phyloP scores from a whole-genome alignment of 192 early-diverging fungal species.

The Backusella sp. region DNA sequence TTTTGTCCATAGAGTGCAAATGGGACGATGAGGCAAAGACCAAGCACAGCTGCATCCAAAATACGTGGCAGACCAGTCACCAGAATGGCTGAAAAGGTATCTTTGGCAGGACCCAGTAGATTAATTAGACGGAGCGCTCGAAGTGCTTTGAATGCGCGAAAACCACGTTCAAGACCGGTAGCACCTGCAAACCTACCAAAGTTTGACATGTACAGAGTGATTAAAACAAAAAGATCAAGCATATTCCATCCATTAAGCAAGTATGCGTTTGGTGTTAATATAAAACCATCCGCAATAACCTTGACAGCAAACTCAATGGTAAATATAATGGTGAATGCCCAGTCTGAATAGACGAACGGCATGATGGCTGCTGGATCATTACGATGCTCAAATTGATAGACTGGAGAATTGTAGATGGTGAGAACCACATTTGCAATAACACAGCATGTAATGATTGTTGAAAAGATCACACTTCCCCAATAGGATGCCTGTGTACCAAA shows the following conservation, averaged over 20 bases:
- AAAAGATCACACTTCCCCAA: constrained; percentile 44
- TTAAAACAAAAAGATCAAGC: constrained; percentile 59
- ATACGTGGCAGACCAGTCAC: constrained; percentile 57
- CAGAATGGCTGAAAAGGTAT: constrained; percentile 54
- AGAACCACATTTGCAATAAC: constrained; percentile 50
- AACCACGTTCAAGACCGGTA: constrained; percentile 42
- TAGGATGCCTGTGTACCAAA: constrained; percentile 42
- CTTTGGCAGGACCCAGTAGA: constrained; percentile 46
- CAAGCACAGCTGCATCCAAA: constrained; percentile 48
- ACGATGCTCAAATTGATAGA: constrained; percentile 45
- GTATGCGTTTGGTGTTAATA: constrained; percentile 61
- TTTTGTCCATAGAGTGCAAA: constrained; percentile 51
- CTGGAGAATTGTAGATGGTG: constrained; percentile 43
- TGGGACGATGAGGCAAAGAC: constrained; percentile 51
- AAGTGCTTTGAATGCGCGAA: constrained; percentile 58
- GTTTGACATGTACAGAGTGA: constrained; percentile 51
- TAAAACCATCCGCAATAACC: constrained; percentile 58
- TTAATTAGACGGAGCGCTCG: constrained; percentile 59
- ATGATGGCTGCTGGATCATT: neutral
- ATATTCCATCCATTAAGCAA: constrained; percentile 55
- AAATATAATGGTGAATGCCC: constrained; percentile 49
- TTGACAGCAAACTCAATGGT: constrained; percentile 54
- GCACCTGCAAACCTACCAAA: constrained; percentile 37
- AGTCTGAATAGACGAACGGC: constrained; percentile 36
- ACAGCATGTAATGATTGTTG: constrained; percentile 41